phyloP scores from a whole-genome alignment of 2,329 filamentous ascomycete species.

The Helotiales sp. region DNA sequence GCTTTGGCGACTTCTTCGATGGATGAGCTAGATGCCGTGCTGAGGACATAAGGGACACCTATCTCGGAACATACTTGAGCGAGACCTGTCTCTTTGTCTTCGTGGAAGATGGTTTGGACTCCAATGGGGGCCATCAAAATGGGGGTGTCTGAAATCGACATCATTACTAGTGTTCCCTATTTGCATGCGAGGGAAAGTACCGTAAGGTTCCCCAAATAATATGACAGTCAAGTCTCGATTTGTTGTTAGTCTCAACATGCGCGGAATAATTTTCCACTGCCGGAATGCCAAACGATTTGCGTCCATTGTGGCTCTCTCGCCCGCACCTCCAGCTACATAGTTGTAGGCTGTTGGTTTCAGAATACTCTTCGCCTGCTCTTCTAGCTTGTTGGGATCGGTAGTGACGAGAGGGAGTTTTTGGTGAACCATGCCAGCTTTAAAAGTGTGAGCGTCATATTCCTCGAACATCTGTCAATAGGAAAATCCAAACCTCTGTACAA shows the following conservation, averaged over 20 bases:
- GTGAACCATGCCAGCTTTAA: slow-evolving; percentile 52
- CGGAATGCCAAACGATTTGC: slow-evolving; percentile 70
- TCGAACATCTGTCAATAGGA: background rate
- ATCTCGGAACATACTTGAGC: slow-evolving; percentile 65
- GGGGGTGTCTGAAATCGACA: slow-evolving; percentile 44
- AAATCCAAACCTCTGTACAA: slow-evolving; percentile 30
- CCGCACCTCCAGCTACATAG: slow-evolving; percentile 67
- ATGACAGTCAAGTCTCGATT: slow-evolving; percentile 51
- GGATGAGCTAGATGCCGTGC: slow-evolving; percentile 64
- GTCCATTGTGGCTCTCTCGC: slow-evolving; percentile 64
- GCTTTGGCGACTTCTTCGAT: slow-evolving; percentile 71
- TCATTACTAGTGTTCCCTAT: background rate
- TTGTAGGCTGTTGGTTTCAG: slow-evolving; percentile 57
- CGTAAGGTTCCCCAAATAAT: slow-evolving; percentile 57
- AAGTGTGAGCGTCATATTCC: background rate
- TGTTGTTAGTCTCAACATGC: slow-evolving; percentile 63
- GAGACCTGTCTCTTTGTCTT: slow-evolving; percentile 66
- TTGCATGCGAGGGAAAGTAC: slow-evolving; percentile 32
- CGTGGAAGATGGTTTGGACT: slow-evolving; percentile 70
- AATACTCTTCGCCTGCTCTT: slow-evolving; percentile 56
- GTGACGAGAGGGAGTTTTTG: slow-evolving; percentile 57
- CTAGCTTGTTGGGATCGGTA: slow-evolving; percentile 61
- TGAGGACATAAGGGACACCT: slow-evolving; percentile 69
- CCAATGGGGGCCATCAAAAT: slow-evolving; percentile 71
- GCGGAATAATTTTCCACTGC: slow-evolving; percentile 65